Evolutionary conservation across 2,329 filamentous ascomycete species (phyloP), one percentile per base, ranked within the genome.

Genomic region (Trichophyton benhamiae): DNA sequence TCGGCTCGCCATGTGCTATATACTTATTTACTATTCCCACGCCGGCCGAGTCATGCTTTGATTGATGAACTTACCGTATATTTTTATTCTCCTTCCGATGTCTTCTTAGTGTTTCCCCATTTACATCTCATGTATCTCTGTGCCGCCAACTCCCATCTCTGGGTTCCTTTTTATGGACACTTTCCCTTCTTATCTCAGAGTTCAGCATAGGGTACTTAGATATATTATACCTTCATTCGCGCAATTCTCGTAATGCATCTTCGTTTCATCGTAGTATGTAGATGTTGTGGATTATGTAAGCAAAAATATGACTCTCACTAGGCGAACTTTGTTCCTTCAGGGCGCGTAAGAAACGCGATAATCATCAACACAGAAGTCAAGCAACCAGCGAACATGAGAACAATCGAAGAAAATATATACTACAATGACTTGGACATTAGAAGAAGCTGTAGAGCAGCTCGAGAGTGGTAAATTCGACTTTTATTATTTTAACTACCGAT

Each of bases 391-490:
- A 6, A n/a, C 3, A 53, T 53, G 15, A 53, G 1, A 33, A 53
- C 9, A 7, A 5, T 15, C 13, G 13, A 22, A 8, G 17, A 1
- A 22, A 22, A 13, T 22, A 30, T 33, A 53, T 30, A 25, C 6
- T 15, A 20, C 52, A 8, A 57, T 41, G 59, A 13, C 60, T 20
- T 58, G 60, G 57, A 61, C 17, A 22, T 52, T 66, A 9, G 64
- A 67, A 20, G 64, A 66, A 17, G 63, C 63, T 20, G 61, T 67
- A 15, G 55, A 57, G 8, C 62, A 63, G 46, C 61, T 67, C 27
- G 64, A 67, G 61, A 58, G 65, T 61, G 64, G 65, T 67, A 63
- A 57, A 15, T 22, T 41, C 1, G 8, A 44, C n/a, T 30, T 22
- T 42, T 48, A 7, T 49, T n/a, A 27, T 27, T 33, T 13, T 3